Percentiles rank a stretch among this genome's conserved stretches.
These are phyloP conservation scores for Truncatella angustata DNA, from an alignment of 2,329 filamentous ascomycete genomes.

Conservation along the genomic window DNA sequence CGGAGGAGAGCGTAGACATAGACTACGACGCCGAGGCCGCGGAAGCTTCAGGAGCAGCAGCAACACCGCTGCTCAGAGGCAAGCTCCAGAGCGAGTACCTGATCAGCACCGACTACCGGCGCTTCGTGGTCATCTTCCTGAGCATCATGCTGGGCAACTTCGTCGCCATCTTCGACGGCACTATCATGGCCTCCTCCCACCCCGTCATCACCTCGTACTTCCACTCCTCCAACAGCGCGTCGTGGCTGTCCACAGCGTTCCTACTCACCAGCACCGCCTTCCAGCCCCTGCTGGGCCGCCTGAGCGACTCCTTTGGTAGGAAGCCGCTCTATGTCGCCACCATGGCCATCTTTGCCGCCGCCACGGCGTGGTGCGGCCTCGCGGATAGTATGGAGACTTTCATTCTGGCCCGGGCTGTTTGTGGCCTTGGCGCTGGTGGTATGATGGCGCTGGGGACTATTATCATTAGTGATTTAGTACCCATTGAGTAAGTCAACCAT, in stretches of 20 bases:
- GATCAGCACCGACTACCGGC: constrained; percentile 43
- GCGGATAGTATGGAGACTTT: constrained; percentile 68
- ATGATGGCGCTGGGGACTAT: constrained; percentile 68
- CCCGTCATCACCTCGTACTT: constrained; percentile 82
- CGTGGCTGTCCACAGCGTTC: constrained; percentile 80
- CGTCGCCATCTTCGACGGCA: constrained; percentile 68
- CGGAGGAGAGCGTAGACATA: neutral
- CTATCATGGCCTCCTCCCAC: constrained; percentile 78
- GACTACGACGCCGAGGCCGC: constrained; percentile 4
- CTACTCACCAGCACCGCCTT: constrained; percentile 74
- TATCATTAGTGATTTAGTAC: constrained; percentile 71
- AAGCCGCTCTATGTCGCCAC: constrained; percentile 64
- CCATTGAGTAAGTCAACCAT: constrained; percentile 61
- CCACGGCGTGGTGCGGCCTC: constrained; percentile 68
- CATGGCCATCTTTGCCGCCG: constrained; percentile 60
- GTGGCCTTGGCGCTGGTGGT: constrained; percentile 72
- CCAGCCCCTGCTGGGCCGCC: constrained; percentile 70
- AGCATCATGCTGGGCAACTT: constrained; percentile 59
- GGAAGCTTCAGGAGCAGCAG: neutral
- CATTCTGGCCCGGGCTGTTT: constrained; percentile 67
- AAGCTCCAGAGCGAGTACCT: constrained; percentile 31
- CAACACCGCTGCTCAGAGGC: constrained; percentile 3
- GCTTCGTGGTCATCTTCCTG: constrained; percentile 63
- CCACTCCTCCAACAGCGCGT: constrained; percentile 72
- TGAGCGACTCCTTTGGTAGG: constrained; percentile 72